Conservation (phyloP, 345 rosid genomes). For the Arabis alpina region DNA sequence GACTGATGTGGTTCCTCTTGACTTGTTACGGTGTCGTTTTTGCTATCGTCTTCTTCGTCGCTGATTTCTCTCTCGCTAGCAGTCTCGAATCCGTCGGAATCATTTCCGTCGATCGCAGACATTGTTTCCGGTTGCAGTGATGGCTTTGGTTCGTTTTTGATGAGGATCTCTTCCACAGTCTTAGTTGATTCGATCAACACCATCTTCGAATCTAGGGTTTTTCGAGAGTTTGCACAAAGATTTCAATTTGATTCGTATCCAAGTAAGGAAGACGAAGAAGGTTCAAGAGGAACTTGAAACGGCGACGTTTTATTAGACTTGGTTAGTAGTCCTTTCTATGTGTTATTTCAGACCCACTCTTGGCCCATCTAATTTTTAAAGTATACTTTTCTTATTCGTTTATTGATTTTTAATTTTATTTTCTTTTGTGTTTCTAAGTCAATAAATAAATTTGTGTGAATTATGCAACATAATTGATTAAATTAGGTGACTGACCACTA, state of each 20-base stretch:
- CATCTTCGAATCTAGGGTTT: constrained; percentile 49
- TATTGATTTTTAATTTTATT: too few species aligned
- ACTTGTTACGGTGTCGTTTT: constrained; percentile 16
- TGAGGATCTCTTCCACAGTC: constrained; percentile 29
- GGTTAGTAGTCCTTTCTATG: background rate
- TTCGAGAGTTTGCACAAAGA: constrained; percentile 9
- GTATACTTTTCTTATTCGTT: too few species aligned
- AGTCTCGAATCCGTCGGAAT: constrained; percentile 87
- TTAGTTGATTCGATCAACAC: constrained; percentile 53
- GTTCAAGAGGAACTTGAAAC: constrained; percentile 16
- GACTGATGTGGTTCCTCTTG: constrained; percentile 26
- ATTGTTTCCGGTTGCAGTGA: constrained; percentile 17
- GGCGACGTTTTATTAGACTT: background rate
- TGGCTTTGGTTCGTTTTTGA: constrained; percentile 21
- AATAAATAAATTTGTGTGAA: too few species aligned
- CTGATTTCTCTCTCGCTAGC: constrained; percentile 80
- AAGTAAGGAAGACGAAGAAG: constrained; percentile 27
- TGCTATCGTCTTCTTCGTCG: constrained; percentile 34
- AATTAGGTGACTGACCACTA: too few species aligned
- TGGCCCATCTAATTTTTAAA: background rate
- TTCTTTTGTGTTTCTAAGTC: too few species aligned
- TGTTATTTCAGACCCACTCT: constrained; percentile 1
- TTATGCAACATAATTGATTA: too few species aligned
- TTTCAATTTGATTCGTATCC: constrained; percentile 23
- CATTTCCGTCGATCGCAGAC: constrained; percentile 46